Percentiles rank a stretch among this genome's conserved stretches.
phyloP scores from a whole-genome alignment of 805 yeast species.

The Metschnikowia corniflorae region DNA sequence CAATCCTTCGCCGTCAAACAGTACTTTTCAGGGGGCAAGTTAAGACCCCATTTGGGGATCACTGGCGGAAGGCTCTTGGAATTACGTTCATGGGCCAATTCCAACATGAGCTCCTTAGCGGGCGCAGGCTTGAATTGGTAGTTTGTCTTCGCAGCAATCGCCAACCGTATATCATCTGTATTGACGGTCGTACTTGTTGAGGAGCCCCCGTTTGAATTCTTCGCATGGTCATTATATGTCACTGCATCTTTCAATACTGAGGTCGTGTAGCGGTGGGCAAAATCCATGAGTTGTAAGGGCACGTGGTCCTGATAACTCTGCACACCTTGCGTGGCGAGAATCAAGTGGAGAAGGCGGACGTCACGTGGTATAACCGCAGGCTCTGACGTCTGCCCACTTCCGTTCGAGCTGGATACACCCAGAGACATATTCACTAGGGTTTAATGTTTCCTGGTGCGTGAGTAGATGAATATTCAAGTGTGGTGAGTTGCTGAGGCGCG shows the following conservation, averaged over 20 bases:
- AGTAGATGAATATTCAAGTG: background rate
- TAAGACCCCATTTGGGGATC: constrained; percentile 84
- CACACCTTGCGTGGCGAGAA: constrained; percentile 90
- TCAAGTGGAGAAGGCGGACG: constrained; percentile 82
- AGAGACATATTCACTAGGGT: constrained; percentile 5
- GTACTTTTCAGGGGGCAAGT: constrained; percentile 96
- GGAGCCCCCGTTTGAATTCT: constrained; percentile 31
- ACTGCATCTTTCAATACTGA: constrained; percentile 87
- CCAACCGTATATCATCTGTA: constrained; percentile 87
- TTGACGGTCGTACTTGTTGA: constrained; percentile 45
- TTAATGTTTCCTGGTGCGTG: background rate
- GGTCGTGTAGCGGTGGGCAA: constrained; percentile 85
- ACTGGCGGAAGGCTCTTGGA: constrained; percentile 88
- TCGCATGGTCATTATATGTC: constrained; percentile 80
- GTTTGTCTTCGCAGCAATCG: constrained; percentile 91
- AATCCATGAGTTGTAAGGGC: constrained; percentile 93
- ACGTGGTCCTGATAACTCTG: constrained; percentile 93
- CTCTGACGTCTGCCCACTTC: constrained; percentile 13
- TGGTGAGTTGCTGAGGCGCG: background rate
- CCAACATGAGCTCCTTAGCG: constrained; percentile 87
- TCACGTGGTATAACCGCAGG: constrained; percentile 67
- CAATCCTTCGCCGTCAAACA: constrained; percentile 84
- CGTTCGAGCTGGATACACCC: constrained; percentile 9
- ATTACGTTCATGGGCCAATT: constrained; percentile 89
- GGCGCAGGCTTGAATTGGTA: constrained; percentile 93